A percentile compares a stretch with the other conserved stretches of the same genome.
phyloP scores from a whole-genome alignment of 495 filamentous ascomycete species.

The Lepraria neglecta region DNA sequence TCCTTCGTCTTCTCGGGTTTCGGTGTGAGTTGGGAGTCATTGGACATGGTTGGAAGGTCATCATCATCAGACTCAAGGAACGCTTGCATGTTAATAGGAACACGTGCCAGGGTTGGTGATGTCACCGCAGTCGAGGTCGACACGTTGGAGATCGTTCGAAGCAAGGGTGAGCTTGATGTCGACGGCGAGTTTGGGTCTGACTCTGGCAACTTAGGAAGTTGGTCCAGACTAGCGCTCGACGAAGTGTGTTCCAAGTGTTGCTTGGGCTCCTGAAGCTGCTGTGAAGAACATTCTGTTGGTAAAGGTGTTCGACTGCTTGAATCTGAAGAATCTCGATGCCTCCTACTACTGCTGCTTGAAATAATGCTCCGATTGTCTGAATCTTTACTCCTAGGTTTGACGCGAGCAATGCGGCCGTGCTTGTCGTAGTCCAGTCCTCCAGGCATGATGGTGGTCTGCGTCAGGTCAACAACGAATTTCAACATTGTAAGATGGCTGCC shows the following conservation, averaged over 20 bases:
- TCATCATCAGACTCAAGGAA: constrained; percentile 25
- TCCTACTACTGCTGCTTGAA: constrained; percentile 26
- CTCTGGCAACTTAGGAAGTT: constrained; percentile 27
- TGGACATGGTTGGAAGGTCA: neutral
- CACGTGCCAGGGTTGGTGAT: constrained; percentile 20
- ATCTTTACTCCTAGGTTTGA: constrained; percentile 25
- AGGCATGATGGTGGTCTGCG: constrained; percentile 22
- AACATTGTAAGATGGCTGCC: constrained; percentile 7
- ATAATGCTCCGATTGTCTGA: constrained; percentile 21
- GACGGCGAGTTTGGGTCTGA: constrained; percentile 26
- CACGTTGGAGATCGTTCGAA: constrained; percentile 18
- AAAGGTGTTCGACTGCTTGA: constrained; percentile 23
- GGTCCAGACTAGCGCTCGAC: constrained; percentile 21
- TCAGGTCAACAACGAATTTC: constrained; percentile 4
- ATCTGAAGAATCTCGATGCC: constrained; percentile 24
- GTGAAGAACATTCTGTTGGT: constrained; percentile 12
- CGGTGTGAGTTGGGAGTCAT: constrained; percentile 16
- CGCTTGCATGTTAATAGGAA: constrained; percentile 8
- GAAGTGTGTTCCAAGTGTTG: constrained; percentile 8
- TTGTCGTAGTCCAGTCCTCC: constrained; percentile 17
- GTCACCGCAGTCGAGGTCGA: constrained; percentile 10
- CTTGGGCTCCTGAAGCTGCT: neutral
- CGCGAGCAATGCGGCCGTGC: constrained; percentile 14
- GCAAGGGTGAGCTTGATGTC: constrained; percentile 21
- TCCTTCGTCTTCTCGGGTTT: constrained; percentile 16